Evolutionary conservation across 139 green algal species (phyloP).

Genomic region (Chlamydomonas sphaeroides): DNA sequence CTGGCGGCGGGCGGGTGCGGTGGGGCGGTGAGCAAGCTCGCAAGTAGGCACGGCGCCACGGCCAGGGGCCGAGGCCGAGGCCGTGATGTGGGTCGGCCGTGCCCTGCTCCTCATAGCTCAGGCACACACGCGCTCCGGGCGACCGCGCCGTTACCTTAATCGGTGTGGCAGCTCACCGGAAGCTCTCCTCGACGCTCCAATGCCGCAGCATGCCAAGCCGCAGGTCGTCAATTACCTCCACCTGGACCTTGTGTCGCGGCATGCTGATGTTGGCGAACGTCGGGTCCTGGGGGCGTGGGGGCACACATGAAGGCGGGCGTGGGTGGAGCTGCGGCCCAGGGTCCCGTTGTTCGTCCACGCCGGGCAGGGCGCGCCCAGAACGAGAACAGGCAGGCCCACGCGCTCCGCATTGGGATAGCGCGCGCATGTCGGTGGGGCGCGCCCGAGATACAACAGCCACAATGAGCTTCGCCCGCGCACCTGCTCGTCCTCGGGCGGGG

Average conservation of each 20-base stretch:
- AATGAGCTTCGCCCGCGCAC: too few species aligned
- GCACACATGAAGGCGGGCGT: too few species aligned
- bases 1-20: background rate
- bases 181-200: slow-evolving; percentile 88
- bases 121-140: background rate
- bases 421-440: too few species aligned
- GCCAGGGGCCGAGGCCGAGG: too few species aligned
- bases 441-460: slow-evolving; percentile 2
- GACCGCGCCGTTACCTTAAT: too few species aligned
- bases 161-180: background rate
- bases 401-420: too few species aligned
- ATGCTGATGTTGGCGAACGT: background rate
- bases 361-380: too few species aligned
- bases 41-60: background rate
- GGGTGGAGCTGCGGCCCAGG: too few species aligned
- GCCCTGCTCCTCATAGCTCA: background rate
- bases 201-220: slow-evolving; percentile 74
- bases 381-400: background rate
- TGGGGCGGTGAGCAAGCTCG: too few species aligned
- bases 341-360: too few species aligned
- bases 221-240: slow-evolving; percentile 39
- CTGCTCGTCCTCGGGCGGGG: slow-evolving; percentile 14
- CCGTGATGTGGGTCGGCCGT: too few species aligned
- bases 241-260: slow-evolving; percentile 33
- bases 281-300: background rate